Evolutionary conservation across 305 asterid genomes (phyloP).

Genomic region (Fraxinus platypoda): DNA sequence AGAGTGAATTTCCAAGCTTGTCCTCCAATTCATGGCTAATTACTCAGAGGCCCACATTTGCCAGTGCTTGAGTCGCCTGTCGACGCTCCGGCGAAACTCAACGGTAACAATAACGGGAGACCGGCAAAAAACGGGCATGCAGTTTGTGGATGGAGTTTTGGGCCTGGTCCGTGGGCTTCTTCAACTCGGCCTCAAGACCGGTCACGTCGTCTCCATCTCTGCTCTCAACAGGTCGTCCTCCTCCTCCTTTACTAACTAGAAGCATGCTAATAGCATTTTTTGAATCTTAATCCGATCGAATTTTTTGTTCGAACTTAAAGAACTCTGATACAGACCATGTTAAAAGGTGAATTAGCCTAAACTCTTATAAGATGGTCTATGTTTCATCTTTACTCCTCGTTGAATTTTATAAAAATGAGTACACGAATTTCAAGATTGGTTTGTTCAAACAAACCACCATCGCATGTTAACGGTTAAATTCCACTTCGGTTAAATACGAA

Average conservation of each 20-base stretch:
- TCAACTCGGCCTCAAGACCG: slow-evolving; percentile 69
- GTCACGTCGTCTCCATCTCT: slow-evolving; percentile 83
- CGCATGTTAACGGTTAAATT: no score
- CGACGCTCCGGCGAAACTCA: slow-evolving; percentile 53
- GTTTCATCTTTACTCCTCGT: no score
- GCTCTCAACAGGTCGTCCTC: slow-evolving; percentile 86
- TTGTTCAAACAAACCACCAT: no score
- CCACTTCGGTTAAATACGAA: no score
- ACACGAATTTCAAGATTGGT: no score
- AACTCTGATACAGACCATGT: no score
- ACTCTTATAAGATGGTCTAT: no score
- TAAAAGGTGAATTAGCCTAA: no score
- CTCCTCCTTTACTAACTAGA: not conserved
- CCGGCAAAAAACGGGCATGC: slow-evolving; percentile 64
- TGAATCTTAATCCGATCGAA: not conserved
- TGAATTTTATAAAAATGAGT: no score
- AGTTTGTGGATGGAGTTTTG: slow-evolving; percentile 63
- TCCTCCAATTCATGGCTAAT: slow-evolving; percentile 39
- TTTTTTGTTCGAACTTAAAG: no score
- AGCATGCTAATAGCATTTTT: not conserved
- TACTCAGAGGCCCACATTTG: slow-evolving; percentile 75
- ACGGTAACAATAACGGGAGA: slow-evolving; percentile 48
- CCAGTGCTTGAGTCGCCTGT: slow-evolving; percentile 75
- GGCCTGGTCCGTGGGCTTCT: slow-evolving; percentile 56
- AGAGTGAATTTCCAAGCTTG: slow-evolving; percentile 9